Conservation (phyloP, 192 early-diverging fungal species). For the Diversispora eburnea region DNA sequence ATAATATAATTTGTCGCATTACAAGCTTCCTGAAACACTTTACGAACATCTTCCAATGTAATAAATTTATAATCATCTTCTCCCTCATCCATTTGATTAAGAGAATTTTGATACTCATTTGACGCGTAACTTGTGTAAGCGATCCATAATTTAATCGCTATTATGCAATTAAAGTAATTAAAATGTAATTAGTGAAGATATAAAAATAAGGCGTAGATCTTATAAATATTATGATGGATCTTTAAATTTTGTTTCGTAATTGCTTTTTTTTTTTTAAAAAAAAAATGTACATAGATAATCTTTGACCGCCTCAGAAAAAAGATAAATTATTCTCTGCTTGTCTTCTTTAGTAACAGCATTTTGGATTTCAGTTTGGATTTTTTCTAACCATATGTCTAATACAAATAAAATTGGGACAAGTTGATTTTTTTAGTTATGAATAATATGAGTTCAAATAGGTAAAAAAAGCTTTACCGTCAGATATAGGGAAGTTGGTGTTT, state of each 20-base stretch:
- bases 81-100: not conserved
- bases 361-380: slow-evolving; percentile 64
- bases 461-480: no score
- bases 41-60: slow-evolving; percentile 40
- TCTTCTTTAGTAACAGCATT: slow-evolving; percentile 46
- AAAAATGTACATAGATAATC: slow-evolving; percentile 68
- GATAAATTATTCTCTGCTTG: slow-evolving; percentile 42
- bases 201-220: not conserved
- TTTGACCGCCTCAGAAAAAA: slow-evolving; percentile 53
- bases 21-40: slow-evolving; percentile 43
- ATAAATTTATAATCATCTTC: slow-evolving; percentile 34
- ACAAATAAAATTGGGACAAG: no score
- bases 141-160: slow-evolving; percentile 68
- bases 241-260: not conserved
- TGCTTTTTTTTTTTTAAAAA: not conserved
- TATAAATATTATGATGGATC: not conserved
- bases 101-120: slow-evolving; percentile 40
- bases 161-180: not conserved
- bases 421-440: no score
- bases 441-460: no score
- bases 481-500: no score
- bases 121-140: slow-evolving; percentile 55
- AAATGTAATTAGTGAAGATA: slow-evolving; percentile 1
- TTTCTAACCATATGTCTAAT: slow-evolving; percentile 69
- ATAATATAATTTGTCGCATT: slow-evolving; percentile 54